These are phyloP conservation scores for Boeremia exigua DNA, from an alignment of 2,329 filamentous ascomycete genomes.

Conservation along the genomic window DNA sequence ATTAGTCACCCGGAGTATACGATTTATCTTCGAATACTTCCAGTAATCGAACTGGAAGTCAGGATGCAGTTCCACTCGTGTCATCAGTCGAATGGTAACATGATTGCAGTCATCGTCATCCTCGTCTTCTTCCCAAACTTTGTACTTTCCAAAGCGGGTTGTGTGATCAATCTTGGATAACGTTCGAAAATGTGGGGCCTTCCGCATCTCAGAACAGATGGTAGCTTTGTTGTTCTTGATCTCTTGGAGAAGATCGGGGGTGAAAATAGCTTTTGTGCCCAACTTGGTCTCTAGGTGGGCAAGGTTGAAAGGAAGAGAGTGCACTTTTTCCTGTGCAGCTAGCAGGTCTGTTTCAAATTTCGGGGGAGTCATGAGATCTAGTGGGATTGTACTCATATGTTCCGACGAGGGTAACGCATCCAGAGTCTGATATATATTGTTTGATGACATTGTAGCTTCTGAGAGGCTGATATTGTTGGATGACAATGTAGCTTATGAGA, in stretches of 20 bases:
- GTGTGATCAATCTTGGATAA: background rate
- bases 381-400: too few relatives aligned
- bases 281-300: background rate
- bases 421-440: too few relatives aligned
- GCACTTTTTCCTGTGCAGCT: background rate
- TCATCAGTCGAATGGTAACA: slow-evolving; percentile 6
- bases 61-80: slow-evolving; percentile 15
- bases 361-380: too few relatives aligned
- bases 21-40: background rate
- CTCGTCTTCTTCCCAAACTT: background rate
- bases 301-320: background rate
- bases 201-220: background rate
- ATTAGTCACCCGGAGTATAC: background rate
- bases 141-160: background rate
- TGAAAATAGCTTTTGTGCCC: background rate
- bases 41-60: slow-evolving; percentile 5
- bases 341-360: too few relatives aligned
- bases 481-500: too few relatives aligned
- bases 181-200: background rate
- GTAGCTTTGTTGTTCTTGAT: background rate
- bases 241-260: background rate
- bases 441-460: too few relatives aligned
- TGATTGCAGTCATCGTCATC: background rate
- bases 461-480: too few relatives aligned
- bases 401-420: too few relatives aligned